These are phyloP conservation scores for Rhodotorula sp. DNA, from an alignment of 1,284 basidiomycete genomes.

Conservation along the genomic window DNA sequence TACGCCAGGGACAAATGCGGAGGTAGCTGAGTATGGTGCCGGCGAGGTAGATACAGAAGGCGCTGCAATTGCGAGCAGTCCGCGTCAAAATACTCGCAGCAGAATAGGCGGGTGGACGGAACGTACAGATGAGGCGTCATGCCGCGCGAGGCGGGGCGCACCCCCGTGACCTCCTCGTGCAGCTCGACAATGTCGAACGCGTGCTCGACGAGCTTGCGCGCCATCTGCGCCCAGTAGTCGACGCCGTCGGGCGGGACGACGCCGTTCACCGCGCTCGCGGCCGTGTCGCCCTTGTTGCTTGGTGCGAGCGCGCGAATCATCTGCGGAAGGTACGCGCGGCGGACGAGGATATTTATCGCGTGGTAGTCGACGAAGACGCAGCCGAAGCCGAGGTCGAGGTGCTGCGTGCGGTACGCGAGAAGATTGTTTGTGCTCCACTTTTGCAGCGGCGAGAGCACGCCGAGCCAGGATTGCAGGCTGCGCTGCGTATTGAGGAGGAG, in stretches of 20 bases:
- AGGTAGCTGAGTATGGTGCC: background rate
- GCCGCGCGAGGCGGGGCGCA: background rate
- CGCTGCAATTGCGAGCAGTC: background rate
- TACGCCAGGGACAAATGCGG: background rate
- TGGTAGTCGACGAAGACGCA: background rate
- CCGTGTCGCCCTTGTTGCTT: background rate
- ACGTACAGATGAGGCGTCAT: constrained; percentile 7
- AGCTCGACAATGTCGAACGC: background rate
- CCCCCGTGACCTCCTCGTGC: background rate
- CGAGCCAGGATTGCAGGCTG: background rate
- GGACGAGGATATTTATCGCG: background rate
- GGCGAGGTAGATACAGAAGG: constrained; percentile 11
- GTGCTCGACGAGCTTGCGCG: background rate
- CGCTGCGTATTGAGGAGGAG: background rate
- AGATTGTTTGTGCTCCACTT: background rate
- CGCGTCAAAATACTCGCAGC: background rate
- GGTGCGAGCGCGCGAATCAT: background rate
- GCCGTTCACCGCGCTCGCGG: background rate
- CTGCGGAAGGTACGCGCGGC: background rate
- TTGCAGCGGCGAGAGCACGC: constrained; percentile 1
- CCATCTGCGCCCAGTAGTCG: background rate
- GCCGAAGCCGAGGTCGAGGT: constrained; percentile 10
- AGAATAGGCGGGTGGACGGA: background rate
- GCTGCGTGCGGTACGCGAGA: constrained; percentile 14
- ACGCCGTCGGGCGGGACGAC: background rate